Base-by-base conservation (phyloP, 2,329 filamentous ascomycete species). In the Fusarium bulbicola region DNA sequence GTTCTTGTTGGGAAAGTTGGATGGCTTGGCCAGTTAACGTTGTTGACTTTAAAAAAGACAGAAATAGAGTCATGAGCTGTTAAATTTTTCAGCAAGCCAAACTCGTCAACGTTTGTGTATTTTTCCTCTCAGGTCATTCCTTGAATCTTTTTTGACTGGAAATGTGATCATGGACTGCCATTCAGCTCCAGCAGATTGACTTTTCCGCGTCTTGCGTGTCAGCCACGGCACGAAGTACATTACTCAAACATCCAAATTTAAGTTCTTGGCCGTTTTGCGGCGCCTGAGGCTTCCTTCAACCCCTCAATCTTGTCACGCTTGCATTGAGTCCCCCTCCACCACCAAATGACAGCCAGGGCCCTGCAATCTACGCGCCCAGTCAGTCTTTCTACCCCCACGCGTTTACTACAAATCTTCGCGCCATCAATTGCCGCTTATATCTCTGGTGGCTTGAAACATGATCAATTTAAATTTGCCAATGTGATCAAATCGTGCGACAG, bases 201-300 rank as follows among this genome's bases (percentile, higher is more conserved):
- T 10, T 16, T 24, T 26, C n/a, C 6, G n/a, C 2, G 7, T 43
- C n/a, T 24, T 18, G 0, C 1, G 0, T 24, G 0, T 43, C 9
- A 12, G 40, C 21, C 14, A 24, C 0, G 7, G n/a, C n/a, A 18
- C 11, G 0, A 0, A 43, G 11, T 12, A 21, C 16, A 43, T 43
- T 43, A 24, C n/a, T 24, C n/a, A 16, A 43, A 5, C 40, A 43
- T 24, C 21, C 8, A 6, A 24, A 12, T 12, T 43, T 18, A 2
- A 24, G n/a, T 13, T 24, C 16, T 24, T 24, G 12, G 42, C 10
- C 42, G 11, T 24, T 24, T 24, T 18, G 16, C 24, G 42, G 42
- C 16, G n/a, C 15, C 11, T 13, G 42, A 43, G n/a, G 42, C n/a
- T 18, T 18, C 13, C 7, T 40, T 0, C 39, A 21, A 40, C 13